Evolutionary conservation across 129 eudicot genomes (phyloP).

Genomic region (Chrysanthemum seticuspe): DNA sequence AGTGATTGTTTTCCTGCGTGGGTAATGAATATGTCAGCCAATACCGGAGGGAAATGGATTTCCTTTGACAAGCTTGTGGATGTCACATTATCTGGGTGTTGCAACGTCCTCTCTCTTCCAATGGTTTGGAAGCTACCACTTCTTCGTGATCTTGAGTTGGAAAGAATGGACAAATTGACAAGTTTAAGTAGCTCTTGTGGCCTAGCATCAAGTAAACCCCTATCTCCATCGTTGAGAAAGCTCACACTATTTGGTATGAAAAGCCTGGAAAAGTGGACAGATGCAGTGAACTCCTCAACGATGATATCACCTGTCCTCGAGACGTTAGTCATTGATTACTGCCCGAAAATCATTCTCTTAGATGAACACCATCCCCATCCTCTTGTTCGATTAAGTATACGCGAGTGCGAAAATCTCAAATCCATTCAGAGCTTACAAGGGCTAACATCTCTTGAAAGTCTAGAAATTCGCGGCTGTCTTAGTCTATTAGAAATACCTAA

Average conservation of each 20-base stretch:
- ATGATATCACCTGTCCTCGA: neutral
- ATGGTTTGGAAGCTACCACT: neutral
- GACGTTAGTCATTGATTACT: neutral
- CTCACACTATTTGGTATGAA: neutral
- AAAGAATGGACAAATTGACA: neutral
- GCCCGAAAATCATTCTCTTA: neutral
- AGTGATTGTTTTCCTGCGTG: neutral
- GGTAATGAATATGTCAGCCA: neutral
- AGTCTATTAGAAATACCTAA: neutral
- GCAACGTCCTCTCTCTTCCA: too few relatives aligned
- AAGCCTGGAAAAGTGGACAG: neutral
- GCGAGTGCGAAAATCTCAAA: neutral
- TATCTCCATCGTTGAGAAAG: neutral
- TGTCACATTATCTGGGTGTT: too few relatives aligned
- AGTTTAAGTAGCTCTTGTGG: neutral
- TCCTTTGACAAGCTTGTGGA: too few relatives aligned
- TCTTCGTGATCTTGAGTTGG: neutral
- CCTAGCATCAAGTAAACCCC: neutral
- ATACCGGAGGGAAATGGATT: too few relatives aligned
- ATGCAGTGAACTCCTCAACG: neutral
- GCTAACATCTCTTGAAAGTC: neutral
- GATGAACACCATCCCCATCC: neutral
- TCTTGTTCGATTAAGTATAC: neutral
- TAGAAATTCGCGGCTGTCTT: neutral
- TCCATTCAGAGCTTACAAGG: neutral